phyloP scores from a whole-genome alignment of 129 eudicot genomes.

The Rutidosis leptorrhynchoides region DNA sequence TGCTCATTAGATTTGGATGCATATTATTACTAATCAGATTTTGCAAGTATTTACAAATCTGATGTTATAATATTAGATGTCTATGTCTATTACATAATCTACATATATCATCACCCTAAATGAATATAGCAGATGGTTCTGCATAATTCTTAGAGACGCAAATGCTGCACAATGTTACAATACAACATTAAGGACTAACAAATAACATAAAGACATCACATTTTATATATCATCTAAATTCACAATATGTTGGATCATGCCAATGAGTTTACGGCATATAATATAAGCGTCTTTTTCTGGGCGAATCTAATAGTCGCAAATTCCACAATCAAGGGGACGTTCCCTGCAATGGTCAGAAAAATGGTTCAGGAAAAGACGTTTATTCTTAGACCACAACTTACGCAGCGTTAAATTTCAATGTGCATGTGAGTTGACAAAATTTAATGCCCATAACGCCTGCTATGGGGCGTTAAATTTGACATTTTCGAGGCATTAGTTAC shows the following conservation, averaged over 20 bases:
- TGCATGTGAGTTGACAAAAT: no score
- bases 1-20: neutral
- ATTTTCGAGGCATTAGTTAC: no score
- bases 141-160: slow-evolving; percentile 24
- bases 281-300: slow-evolving; percentile 14
- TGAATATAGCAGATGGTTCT: slow-evolving; percentile 20
- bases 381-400: no score
- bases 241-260: neutral
- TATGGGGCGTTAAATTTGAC: no score
- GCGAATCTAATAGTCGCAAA: slow-evolving; percentile 29
- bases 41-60: neutral
- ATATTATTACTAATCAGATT: neutral
- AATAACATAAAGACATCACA: slow-evolving; percentile 3
- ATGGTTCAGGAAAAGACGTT: slow-evolving; percentile 2
- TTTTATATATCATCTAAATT: slow-evolving; percentile 5
- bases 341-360: slow-evolving; percentile 39
- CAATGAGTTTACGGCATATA: slow-evolving; percentile 9
- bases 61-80: slow-evolving; percentile 2
- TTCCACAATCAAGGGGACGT: slow-evolving; percentile 39
- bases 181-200: slow-evolving; percentile 28
- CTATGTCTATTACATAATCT: neutral
- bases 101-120: no score
- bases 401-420: no score
- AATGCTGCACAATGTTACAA: slow-evolving; percentile 14
- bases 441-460: no score